phyloP scores from a whole-genome alignment of 2,329 filamentous ascomycete species.

The Aspergillus hortae region DNA sequence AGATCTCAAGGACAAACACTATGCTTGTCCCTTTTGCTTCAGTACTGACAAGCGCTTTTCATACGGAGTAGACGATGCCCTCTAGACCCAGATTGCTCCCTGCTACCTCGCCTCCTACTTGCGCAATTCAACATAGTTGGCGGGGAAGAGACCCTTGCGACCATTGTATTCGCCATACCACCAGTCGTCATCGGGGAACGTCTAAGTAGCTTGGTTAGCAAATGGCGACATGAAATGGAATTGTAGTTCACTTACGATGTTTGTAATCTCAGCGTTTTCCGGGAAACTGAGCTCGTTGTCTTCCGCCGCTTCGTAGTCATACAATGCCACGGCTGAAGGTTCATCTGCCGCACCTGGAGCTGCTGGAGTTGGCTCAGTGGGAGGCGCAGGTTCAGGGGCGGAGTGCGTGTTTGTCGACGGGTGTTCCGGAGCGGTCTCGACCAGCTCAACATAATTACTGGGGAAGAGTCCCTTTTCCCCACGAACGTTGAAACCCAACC shows the following conservation, averaged over 20 bases:
- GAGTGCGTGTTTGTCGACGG: conserved; percentile 27
- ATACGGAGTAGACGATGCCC: too few species aligned
- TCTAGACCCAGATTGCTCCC: too few species aligned
- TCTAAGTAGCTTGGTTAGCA: conserved; percentile 47
- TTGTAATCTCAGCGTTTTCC: conserved; percentile 76
- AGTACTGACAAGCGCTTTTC: too few species aligned
- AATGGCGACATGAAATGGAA: background rate
- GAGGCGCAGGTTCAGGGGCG: conserved; percentile 33
- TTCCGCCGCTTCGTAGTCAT: conserved; percentile 95
- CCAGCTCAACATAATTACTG: conserved; percentile 90
- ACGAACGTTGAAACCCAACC: conserved; percentile 84
- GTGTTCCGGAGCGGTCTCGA: conserved; percentile 56
- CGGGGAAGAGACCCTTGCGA: conserved; percentile 73
- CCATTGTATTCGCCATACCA: conserved; percentile 88
- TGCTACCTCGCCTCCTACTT: background rate
- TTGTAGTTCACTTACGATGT: conserved; percentile 58
- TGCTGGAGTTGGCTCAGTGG: conserved; percentile 30
- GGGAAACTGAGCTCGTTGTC: conserved; percentile 86
- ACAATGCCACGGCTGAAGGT: conserved; percentile 76
- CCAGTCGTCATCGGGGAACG: conserved; percentile 98
- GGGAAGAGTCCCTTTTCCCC: conserved; percentile 92
- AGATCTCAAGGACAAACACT: too few species aligned
- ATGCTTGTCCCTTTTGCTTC: too few species aligned
- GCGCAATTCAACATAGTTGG: conserved; percentile 45
- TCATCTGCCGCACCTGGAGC: conserved; percentile 36